Evolutionary conservation across 371 early-diverging fungal species (phyloP), one percentile per base, ranked within the genome.

Genomic region (Mortierella sp.): DNA sequence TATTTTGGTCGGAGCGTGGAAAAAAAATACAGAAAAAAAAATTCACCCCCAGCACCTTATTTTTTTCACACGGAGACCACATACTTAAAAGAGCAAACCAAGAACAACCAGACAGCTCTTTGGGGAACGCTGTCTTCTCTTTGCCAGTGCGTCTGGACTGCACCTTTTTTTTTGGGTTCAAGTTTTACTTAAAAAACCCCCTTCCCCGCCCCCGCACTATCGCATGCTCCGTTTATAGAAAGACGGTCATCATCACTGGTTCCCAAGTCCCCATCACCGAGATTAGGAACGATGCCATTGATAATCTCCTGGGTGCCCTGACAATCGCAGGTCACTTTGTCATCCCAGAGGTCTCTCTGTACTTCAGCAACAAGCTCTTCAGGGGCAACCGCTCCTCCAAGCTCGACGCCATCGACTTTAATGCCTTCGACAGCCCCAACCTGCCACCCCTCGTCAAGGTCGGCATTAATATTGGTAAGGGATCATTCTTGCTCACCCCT

Each of bases 401-500:
- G 83, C 92, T 96, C 45, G 95, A 97, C 79, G 98, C 99, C 0
- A 95, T 97, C 52, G 97, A 98, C 80, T 98, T 99, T 88, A 93
- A 96, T 75, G 99, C 99, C 3, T 99, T 99, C 88, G 98, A 97
- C 80, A 97, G 98, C 48, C 99, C 99, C 19, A 99, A 99, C 83
- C 77, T 98, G 45, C 81, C 95, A 9, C 95, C 99, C 10, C 90
- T 99, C 21, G 99, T 96, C 9, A 91, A 93, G 26, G 95, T 98
- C 21, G 98, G 99, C 31, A 97, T 99, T 78, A 96, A 98, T 84
- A 98, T 99, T 73, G 94, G 96, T 95, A 91, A 84, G 88, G 63
- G 42, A 6, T 19, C 28, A 24, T 31, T 44, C 16, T 24, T 74
- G 38, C 24, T 13, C 55, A 42, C 7, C 55, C 26, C 38, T 26